Evolutionary conservation across 2,329 filamentous ascomycete species (phyloP), one percentile per base, ranked within the genome.

Genomic region (Neonectria ditissima): DNA sequence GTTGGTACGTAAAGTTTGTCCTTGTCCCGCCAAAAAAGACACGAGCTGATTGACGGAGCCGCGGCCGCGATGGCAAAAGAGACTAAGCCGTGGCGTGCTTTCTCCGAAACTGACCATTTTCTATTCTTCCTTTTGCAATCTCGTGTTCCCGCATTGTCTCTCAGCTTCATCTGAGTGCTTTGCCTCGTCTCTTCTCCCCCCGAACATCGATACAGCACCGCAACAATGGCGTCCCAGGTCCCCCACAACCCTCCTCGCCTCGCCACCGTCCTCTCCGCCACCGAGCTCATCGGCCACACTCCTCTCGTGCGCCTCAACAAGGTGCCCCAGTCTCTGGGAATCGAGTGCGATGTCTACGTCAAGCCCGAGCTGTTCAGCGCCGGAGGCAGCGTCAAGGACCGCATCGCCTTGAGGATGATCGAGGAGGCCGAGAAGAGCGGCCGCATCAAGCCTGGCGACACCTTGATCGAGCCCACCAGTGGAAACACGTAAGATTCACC

Each of bases 331-430:
- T 95, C 92, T 56, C 85, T 97, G 20, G 95, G 95, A 56, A 92
- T 99, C 74, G 89, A 96, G 78, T 92, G 92, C 61, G 91, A 93
- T 58, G 91, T 97, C 53, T 97, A 95, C 79, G 94, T 91, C 66
- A 97, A 97, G 81, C 87, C 94, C 62, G 94, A 97, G 81, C 89
- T 94, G 63, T 97, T 97, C 86, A 97, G 97, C 81, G 93, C 94
- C 13, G 94, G 94, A 62, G 94, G 94, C 69, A 96, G 92, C 76
- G 92, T 97, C 76, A 97, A 97, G 81, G 94, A 97, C 81, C 87
- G 94, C 65, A 99, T 99, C 77, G 96, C 96, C 22, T 83, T 97
- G 77, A 92, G 96, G 75, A 99, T 99, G 96, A 92, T 99, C 66
- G 94, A 98, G 81, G 92, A 95, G 79, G 96, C 96, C 14, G 96